These are phyloP conservation scores for Hypoxylon intermedium DNA, from an alignment of 495 filamentous ascomycete species.

Conservation along the genomic window DNA sequence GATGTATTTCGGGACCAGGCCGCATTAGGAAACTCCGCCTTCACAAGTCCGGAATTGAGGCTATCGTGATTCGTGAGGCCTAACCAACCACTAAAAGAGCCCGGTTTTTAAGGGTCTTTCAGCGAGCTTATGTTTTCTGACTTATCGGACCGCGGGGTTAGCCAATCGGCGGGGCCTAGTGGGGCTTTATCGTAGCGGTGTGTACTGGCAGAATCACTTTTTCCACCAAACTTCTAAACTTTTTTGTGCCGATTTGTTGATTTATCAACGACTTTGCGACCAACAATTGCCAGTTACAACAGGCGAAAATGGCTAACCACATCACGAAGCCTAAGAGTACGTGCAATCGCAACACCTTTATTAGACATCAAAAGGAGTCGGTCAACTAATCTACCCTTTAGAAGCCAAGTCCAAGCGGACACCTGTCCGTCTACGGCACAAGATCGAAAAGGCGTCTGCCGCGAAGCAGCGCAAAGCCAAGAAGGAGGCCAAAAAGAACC, in stretches of 20 bases:
- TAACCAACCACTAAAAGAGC: constrained; percentile 11
- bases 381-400: constrained; percentile 46
- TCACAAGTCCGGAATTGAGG: constrained; percentile 3
- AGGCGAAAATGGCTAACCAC: constrained; percentile 51
- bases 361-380: neutral
- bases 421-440: constrained; percentile 86
- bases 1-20: constrained; percentile 1
- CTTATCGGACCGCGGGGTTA: constrained; percentile 30
- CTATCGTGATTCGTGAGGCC: constrained; percentile 32
- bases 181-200: constrained; percentile 49
- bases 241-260: constrained; percentile 28
- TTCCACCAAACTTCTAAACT: constrained; percentile 28
- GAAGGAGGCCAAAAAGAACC: constrained; percentile 93
- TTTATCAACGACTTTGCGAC: too few relatives aligned
- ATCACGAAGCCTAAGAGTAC: constrained; percentile 62
- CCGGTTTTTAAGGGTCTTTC: constrained; percentile 17
- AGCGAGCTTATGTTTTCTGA: too few relatives aligned
- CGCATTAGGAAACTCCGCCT: constrained; percentile 43
- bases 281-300: constrained; percentile 6
- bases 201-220: constrained; percentile 44
- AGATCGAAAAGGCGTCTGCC: constrained; percentile 92
- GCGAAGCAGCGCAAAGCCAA: constrained; percentile 88
- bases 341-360: constrained; percentile 21
- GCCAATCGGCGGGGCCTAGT: constrained; percentile 31
- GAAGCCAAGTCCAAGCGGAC: constrained; percentile 94